phyloP scores from a whole-genome alignment of 257 asterid genomes.

The Anisodus acutangulus region DNA sequence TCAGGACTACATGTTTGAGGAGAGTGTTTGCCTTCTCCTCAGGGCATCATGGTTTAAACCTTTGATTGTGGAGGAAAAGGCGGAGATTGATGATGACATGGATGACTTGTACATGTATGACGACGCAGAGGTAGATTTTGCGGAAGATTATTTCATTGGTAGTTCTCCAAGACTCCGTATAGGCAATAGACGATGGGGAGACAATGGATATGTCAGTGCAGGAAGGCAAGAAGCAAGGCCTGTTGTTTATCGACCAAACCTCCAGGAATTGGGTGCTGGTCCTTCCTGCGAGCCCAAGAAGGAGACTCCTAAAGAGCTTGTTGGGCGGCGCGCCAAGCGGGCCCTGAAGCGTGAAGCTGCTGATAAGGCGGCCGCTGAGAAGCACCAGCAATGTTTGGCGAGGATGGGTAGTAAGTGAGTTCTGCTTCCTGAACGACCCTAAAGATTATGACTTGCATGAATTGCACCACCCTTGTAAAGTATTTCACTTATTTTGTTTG shows the following conservation, averaged over 20 bases:
- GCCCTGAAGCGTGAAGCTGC: slow-evolving; percentile 90
- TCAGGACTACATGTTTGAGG: slow-evolving; percentile 90
- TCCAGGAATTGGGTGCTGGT: slow-evolving; percentile 54
- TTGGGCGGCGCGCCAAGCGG: slow-evolving; percentile 90
- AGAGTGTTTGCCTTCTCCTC: slow-evolving; percentile 91
- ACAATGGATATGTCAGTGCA: slow-evolving; percentile 78
- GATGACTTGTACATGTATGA: slow-evolving; percentile 50
- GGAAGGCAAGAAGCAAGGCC: slow-evolving; percentile 96
- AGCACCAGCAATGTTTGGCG: slow-evolving; percentile 68
- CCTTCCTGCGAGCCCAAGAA: slow-evolving; percentile 73
- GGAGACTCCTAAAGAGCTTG: slow-evolving; percentile 53
- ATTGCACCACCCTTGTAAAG: neutral
- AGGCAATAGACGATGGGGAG: slow-evolving; percentile 89
- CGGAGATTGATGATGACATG: slow-evolving; percentile 54
- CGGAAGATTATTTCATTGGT: slow-evolving; percentile 57
- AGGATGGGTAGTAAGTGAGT: slow-evolving; percentile 61
- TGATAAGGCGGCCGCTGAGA: slow-evolving; percentile 73
- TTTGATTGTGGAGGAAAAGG: slow-evolving; percentile 65
- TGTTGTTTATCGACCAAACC: slow-evolving; percentile 34
- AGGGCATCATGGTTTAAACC: slow-evolving; percentile 93
- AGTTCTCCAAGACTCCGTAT: slow-evolving; percentile 63
- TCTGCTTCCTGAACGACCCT: neutral
- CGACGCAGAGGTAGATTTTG: slow-evolving; percentile 55
- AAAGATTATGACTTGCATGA: neutral
- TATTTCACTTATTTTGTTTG: neutral